phyloP scores from a whole-genome alignment of 2,329 filamentous ascomycete genomes.

The Colletotrichum sp. region DNA sequence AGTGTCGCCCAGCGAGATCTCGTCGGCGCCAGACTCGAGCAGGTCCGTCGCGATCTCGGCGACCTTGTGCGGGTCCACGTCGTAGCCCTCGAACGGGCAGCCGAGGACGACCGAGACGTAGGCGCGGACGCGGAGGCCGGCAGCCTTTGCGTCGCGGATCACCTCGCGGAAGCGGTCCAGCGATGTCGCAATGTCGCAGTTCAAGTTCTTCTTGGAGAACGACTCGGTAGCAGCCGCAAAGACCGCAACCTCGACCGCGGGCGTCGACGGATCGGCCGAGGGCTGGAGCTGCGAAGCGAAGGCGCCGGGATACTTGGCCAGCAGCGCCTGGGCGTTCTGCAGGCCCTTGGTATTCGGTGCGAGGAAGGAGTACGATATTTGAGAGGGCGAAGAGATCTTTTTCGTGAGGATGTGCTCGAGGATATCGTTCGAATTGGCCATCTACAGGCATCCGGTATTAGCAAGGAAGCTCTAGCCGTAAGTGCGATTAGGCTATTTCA shows the following conservation, averaged over 20 bases:
- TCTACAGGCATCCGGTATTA: conserved; percentile 48
- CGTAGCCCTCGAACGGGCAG: conserved; percentile 76
- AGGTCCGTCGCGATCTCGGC: conserved; percentile 72
- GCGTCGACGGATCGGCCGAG: conserved; percentile 44
- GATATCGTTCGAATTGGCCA: conserved; percentile 80
- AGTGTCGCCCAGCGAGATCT: conserved; percentile 89
- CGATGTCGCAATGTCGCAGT: conserved; percentile 78
- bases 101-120: conserved; percentile 83
- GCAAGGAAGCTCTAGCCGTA: not conserved
- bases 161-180: conserved; percentile 74
- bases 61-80: conserved; percentile 67
- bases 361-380: conserved; percentile 80
- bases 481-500: not conserved
- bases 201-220: conserved; percentile 83
- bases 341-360: conserved; percentile 79
- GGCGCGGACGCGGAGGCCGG: conserved; percentile 73
- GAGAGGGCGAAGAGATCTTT: conserved; percentile 56
- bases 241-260: conserved; percentile 73
- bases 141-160: conserved; percentile 69
- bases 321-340: conserved; percentile 62
- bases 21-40: conserved; percentile 86
- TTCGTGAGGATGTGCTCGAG: conserved; percentile 69
- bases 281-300: conserved; percentile 57
- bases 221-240: conserved; percentile 84
- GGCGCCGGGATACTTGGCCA: conserved; percentile 52